Conservation (phyloP, 1,284 basidiomycete species). For the Sphaerobolus stellatus region DNA sequence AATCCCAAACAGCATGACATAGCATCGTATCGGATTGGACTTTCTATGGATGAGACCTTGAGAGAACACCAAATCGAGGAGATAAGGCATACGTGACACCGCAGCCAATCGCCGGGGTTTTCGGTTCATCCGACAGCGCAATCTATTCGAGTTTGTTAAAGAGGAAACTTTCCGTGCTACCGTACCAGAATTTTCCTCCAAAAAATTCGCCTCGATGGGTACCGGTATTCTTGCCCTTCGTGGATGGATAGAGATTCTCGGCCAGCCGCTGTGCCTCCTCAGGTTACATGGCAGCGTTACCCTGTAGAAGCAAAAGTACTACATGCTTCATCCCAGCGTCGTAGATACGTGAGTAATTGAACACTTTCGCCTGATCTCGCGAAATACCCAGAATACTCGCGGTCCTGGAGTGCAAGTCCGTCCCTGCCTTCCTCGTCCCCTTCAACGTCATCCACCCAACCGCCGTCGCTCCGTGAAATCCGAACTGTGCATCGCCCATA, state of each 20-base stretch:
- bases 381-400: slow-evolving; percentile 91
- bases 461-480: slow-evolving; percentile 93
- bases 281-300: slow-evolving; percentile 76
- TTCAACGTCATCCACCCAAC: slow-evolving; percentile 99
- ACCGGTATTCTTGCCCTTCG: slow-evolving; percentile 90
- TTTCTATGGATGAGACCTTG: too few species aligned
- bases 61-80: too few species aligned
- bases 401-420: slow-evolving; percentile 96
- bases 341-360: slow-evolving; percentile 99
- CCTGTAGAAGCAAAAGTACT: slow-evolving; percentile 84
- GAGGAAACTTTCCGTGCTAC: slow-evolving; percentile 95
- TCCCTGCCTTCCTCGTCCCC: slow-evolving; percentile 94
- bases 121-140: slow-evolving; percentile 82
- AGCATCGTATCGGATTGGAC: too few species aligned
- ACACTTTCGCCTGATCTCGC: slow-evolving; percentile 95
- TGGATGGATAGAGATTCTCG: slow-evolving; percentile 86
- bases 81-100: slow-evolving; percentile 91
- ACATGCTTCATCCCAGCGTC: slow-evolving; percentile 97
- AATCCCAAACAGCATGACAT: too few species aligned
- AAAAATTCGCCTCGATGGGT: slow-evolving; percentile 70
- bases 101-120: slow-evolving; percentile 92
- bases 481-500: slow-evolving; percentile 99
- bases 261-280: slow-evolving; percentile 82
- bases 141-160: slow-evolving; percentile 99
- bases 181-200: slow-evolving; percentile 90